Base-by-base conservation (phyloP, 305 asterid genomes). In the Fraxinus sp. region DNA sequence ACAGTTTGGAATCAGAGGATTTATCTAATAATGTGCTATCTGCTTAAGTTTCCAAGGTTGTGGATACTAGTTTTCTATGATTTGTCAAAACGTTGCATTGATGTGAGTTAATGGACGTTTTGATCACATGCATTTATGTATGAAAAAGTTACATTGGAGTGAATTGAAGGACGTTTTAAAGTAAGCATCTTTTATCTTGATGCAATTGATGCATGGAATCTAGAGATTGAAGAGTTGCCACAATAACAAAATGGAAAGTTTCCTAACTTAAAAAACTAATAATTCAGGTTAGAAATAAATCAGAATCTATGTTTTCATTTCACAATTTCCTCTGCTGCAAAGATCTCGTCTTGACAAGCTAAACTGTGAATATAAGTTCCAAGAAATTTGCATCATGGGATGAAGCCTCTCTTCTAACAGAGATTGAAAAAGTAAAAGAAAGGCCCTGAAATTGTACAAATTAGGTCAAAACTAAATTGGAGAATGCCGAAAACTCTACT, bases 301-400 rank as follows among this genome's bases (percentile, higher is more conserved):
- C 3, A 7, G 70, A 59, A 59, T 22, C 14, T 59, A 59, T 7
- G 32, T 18, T 59, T 59, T 59, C 70, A 1, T 59, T 20, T 59
- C 70, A 59, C 70, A 28, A 59, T 18, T 20, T 20, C 28, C 28
- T 0, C 0, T 1, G 70, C 70, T 20, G 14, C 70, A 59, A 20
- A 8, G 11, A 20, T 7, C 28, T 7, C 10, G 1, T 8, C 4
- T n/a, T 7, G 4, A 7, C 28, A 3, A 59, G 70, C 80, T 57
- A 78, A 78, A 78, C 20, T 78, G 74, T 57, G 44, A 57, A 52
- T 52, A 78, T 7, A 71, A 59, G 18, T 59, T 76, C 71, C 71
- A 77, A 46, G 80, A 13, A 16, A 28, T 8, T 24, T 49, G 41
- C 46, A 9, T 59, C 14, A 1, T 18, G 26, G 26, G 68, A 57